phyloP scores from a whole-genome alignment of 2,329 filamentous ascomycete species.

The Alternaria rosae region DNA sequence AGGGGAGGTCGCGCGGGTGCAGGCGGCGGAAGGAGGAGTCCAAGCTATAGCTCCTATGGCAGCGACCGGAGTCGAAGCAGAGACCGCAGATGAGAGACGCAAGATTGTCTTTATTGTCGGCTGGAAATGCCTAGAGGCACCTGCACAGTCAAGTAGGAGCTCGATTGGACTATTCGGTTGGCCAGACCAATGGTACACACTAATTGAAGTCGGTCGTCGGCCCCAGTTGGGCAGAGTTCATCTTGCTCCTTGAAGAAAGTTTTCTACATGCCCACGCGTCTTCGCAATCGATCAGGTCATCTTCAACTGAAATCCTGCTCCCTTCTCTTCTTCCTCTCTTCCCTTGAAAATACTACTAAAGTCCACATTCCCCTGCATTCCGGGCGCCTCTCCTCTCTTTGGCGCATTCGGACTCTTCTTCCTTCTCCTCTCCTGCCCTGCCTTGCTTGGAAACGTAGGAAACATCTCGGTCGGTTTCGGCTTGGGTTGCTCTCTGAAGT shows the following conservation, averaged over 20 bases:
- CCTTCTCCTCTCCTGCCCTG: conserved; percentile 84
- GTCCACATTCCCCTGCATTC: conserved; percentile 56
- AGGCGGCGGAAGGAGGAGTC: conserved; percentile 59
- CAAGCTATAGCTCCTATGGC: conserved; percentile 70
- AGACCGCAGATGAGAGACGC: conserved; percentile 24
- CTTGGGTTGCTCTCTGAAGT: conserved; percentile 87
- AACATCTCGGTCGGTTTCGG: conserved; percentile 93
- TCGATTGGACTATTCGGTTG: neutral
- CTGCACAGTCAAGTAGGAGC: neutral
- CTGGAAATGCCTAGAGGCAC: neutral
- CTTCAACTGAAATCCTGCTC: conserved; percentile 56
- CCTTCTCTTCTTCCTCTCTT: conserved; percentile 56
- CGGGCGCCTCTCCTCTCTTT: conserved; percentile 68
- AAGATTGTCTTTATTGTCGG: neutral
- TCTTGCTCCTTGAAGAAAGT: neutral
- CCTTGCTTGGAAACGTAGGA: conserved; percentile 95
- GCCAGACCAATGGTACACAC: neutral
- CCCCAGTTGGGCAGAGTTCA: neutral
- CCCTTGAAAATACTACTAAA: conserved; percentile 60
- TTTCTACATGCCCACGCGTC: neutral
- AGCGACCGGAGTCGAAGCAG: conserved; percentile 61
- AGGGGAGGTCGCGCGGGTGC: conserved; percentile 28
- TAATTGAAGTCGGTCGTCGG: neutral
- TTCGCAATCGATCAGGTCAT: conserved; percentile 29
- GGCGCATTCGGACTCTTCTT: conserved; percentile 83